Base-by-base conservation (phyloP, 495 filamentous ascomycete genomes). In the Corynascus novoguineensis region DNA sequence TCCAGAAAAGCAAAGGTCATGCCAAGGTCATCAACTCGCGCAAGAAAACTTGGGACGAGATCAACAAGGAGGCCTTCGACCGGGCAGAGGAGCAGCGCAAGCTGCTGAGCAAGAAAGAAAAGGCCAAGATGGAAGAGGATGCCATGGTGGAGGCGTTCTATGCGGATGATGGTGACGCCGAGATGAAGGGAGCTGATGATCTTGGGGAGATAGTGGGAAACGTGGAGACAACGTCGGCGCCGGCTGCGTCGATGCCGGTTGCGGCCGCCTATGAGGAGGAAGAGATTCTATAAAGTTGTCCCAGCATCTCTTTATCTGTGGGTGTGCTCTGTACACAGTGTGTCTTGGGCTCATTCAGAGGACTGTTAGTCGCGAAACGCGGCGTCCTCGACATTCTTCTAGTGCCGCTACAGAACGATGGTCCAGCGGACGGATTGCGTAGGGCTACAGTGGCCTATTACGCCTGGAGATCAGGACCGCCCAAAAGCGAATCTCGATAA, bases 1-100 rank as follows among this genome's bases (percentile, higher is more conserved):
- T 88, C 42, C 74, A 81, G 52, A 83, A 83, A 64, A 91, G 86
- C 71, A 74, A 82, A 60, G 76, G 64, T 17, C 78, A 78, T 51
- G 81, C 77, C 27, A 84, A 80, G 63, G 75, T 62, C n/a, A 78
- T 90, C n/a, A 75, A 81, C 50, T 67, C 73, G 28, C 64, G 82
- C 64, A 73, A 71, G 44, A 79, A 77, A 55, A 70, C 74, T 41
- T 84, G 82, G 83, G 81, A 86, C 22, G 78, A 83, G 50, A 63
- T 84, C 68, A 85, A 84, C 69, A 72, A 72, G 61, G 75, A 73
- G 41, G 49, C 7, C 60, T 47, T 35, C 7, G 37, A 29, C 37
- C 22, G 12, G 22, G n/a, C n/a, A n/a, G 40, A 25, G 44, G 52
- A 31, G 15, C 40, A 14, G 56, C 48, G n/a, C 22, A 60, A 54